Base-by-base conservation (phyloP, 441 rosid species). In the Populus tomentosa region DNA sequence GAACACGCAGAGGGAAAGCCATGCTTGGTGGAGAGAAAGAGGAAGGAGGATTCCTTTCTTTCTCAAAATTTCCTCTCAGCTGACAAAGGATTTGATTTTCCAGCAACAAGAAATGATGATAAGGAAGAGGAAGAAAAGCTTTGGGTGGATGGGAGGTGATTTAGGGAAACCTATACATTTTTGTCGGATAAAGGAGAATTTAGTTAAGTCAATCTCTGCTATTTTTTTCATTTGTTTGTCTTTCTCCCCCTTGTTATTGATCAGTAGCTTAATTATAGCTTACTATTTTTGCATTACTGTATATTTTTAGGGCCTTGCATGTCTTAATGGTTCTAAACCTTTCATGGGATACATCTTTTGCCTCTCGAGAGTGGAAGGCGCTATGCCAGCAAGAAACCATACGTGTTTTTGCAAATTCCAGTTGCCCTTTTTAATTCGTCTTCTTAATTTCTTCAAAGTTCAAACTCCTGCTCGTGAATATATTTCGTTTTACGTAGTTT, bases 121-220 rank as follows among this genome's bases (percentile, higher is more conserved):
- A 28, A 28, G 30, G 30, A 28, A 28, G 30, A 28, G 30, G 30
- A 28, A 28, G 30, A 28, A 28, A 8, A 10, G 50, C 35, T 72
- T 64, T 10, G 66, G 40, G 73, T 61, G 85, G 83, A 69, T 62
- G 67, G 28, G 81, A 84, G 82, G 7, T 40, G 28, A 38, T 75
- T 40, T 59, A 79, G 84, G 78, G 10, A 26, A 30, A 18, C 30
- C 7, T 14, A 75, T 3, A 21, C 18, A 36, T 3, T 7, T 63
- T 24, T 35, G 53, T 67, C 13, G 61, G 61, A 18, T 24, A 42
- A 13, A 10, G 75, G 59, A 50, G 59, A 4, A 50, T 50, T 50
- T 14, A 42, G 50, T 42, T 42, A 11, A 0, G 50, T 42, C 0
- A 50, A 16, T 3, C 2, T 28, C 30, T 28, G 7, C 7, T 50